Conservation (phyloP, 208 protist species). For the Trypanosoma caninum region DNA sequence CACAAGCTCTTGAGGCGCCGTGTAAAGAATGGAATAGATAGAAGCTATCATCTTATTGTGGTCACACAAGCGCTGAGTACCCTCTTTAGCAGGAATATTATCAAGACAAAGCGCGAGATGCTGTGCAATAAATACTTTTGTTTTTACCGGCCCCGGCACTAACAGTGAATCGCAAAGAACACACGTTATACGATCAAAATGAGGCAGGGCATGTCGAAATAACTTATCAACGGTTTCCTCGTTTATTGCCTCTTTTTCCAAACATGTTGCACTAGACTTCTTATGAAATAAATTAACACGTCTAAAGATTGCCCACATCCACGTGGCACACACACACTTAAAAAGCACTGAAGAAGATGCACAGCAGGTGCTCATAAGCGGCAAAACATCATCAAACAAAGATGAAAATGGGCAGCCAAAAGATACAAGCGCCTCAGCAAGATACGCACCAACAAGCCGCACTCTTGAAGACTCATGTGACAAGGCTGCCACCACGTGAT, state of each 20-base stretch:
- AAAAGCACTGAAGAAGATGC: not conserved
- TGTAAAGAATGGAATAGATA: conserved; percentile 2
- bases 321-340: conserved; percentile 15
- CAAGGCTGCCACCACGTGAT: conserved; percentile 31
- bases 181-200: conserved; percentile 1
- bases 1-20: not conserved
- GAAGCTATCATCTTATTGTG: not conserved
- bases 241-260: not conserved
- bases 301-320: conserved; percentile 6
- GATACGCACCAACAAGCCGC: conserved; percentile 31
- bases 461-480: conserved; percentile 27
- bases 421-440: conserved; percentile 26
- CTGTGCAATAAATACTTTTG: conserved; percentile 15
- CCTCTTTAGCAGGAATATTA: conserved; percentile 1
- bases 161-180: conserved; percentile 1
- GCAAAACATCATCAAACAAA: conserved; percentile 26
- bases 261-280: not conserved
- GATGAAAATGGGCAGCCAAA: conserved; percentile 13
- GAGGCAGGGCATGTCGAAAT: not conserved
- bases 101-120: conserved; percentile 17
- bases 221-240: not conserved
- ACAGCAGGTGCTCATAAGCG: conserved; percentile 24
- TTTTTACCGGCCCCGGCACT: not conserved
- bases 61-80: not conserved
- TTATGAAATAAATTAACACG: not conserved